Base-by-base conservation (phyloP, 2,329 filamentous ascomycete species). In the Trichoderma sp. region DNA sequence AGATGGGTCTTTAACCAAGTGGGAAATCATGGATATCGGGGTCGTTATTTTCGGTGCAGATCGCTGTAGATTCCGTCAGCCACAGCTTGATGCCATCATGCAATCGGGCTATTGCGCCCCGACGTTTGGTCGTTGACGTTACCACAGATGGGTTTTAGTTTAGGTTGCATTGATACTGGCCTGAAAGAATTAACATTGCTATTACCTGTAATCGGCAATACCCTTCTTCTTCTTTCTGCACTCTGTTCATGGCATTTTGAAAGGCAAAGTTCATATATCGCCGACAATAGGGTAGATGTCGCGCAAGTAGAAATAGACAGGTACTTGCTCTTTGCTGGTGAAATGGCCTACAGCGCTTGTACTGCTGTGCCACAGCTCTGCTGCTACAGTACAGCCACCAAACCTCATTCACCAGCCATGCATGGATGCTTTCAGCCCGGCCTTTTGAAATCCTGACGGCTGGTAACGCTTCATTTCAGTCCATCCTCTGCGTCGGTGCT, bases 341-440 rank as follows among this genome's bases (percentile, higher is more conserved):
- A 41, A 38, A 16, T 27, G 21, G 33, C 62, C 62, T 9, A 27
- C 21, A 41, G 21, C n/a, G 7, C 31, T 4, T 24, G 59, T 31
- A 45, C 71, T 35, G 71, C 63, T 71, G 68, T 71, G 68, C 68
- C 68, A 71, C 68, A 71, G 50, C 38, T 60, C 35, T 60, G 67
- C 21, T 38, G 6, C 38, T n/a, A 45, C 18, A 45, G 41, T 53
- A 56, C 50, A 66, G 45, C 71, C 71, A 73, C 60, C 68, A 50
- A 33, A 38, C 27, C 56, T 62, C 68, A 65, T 71, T 41, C 31
- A 67, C 18, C 41, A 35, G 68, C 53, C 33, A 62, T 71, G 29
- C 60, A n/a, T 62, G 31, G 12, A 50, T 65, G 31, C 56, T 38
- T 71, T 31, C 59, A 31, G 38, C 68, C 68, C 27, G n/a, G 27